phyloP scores from a whole-genome alignment of 2,329 filamentous ascomycete genomes.

The Aspergillus sp. region DNA sequence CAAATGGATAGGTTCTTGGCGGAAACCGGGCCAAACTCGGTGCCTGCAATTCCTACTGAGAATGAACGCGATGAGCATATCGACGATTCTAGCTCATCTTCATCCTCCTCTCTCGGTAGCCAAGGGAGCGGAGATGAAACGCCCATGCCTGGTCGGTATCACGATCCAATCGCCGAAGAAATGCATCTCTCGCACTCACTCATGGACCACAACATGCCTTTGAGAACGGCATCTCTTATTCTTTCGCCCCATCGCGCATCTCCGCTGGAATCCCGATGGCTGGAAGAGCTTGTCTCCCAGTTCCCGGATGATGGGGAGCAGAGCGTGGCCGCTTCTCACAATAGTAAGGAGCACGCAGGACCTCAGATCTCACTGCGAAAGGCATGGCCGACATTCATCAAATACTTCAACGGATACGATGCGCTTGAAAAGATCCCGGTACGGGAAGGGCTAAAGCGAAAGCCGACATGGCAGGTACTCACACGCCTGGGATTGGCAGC shows the following conservation, averaged over 20 bases:
- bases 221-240: slow-evolving; percentile 58
- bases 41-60: slow-evolving; percentile 2
- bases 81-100: slow-evolving; percentile 26
- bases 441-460: slow-evolving; percentile 80
- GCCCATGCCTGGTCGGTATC: slow-evolving; percentile 26
- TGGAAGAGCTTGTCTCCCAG: slow-evolving; percentile 41
- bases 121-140: slow-evolving; percentile 33
- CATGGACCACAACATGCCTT: slow-evolving; percentile 25
- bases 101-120: slow-evolving; percentile 33
- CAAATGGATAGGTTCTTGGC: slow-evolving; percentile 43
- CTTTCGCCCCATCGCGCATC: slow-evolving; percentile 72
- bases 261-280: slow-evolving; percentile 67
- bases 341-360: slow-evolving; percentile 19
- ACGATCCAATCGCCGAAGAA: slow-evolving; percentile 14
- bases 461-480: slow-evolving; percentile 51
- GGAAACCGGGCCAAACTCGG: slow-evolving; percentile 24
- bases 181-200: slow-evolving; percentile 27
- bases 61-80: slow-evolving; percentile 6
- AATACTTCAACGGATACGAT: slow-evolving; percentile 81
- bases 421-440: slow-evolving; percentile 80
- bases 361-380: slow-evolving; percentile 43
- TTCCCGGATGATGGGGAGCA: slow-evolving; percentile 23
- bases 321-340: slow-evolving; percentile 9
- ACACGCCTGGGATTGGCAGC: slow-evolving; percentile 61
- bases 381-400: slow-evolving; percentile 66